Percentiles rank a stretch among this genome's conserved stretches.
Evolutionary conservation across 228 moss, liverwort and hornwort species (phyloP).

Genomic region (Sphagnum fallax): DNA sequence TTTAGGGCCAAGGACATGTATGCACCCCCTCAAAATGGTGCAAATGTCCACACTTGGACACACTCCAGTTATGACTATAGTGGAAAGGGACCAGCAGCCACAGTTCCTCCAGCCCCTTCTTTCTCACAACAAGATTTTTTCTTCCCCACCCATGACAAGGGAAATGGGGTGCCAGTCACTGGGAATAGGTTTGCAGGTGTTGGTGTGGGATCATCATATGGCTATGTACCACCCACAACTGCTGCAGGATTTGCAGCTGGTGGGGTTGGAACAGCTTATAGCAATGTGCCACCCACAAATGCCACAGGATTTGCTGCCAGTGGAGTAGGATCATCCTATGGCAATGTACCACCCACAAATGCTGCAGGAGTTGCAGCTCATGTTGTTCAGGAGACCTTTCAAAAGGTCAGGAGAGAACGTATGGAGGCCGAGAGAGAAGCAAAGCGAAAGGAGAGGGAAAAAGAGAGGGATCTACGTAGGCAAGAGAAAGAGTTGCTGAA

Average conservation of each 20-base stretch:
- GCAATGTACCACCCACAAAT: constrained; percentile 14
- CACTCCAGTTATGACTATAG: constrained; percentile 13
- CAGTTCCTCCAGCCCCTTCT: constrained; percentile 25
- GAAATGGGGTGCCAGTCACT: constrained; percentile 15
- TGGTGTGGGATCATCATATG: too few relatives aligned
- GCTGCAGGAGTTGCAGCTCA: constrained; percentile 46
- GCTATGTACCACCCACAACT: too few relatives aligned
- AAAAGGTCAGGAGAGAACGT: constrained; percentile 60
- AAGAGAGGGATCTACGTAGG: constrained; percentile 24
- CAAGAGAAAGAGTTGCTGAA: constrained; percentile 37
- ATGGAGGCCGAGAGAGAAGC: constrained; percentile 65
- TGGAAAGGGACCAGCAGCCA: constrained; percentile 14
- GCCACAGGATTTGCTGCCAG: too few relatives aligned
- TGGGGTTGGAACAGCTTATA: too few relatives aligned
- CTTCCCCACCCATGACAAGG: constrained; percentile 27
- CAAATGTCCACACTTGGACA: constrained; percentile 20
- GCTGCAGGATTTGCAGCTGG: too few relatives aligned
- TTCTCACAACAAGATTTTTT: constrained; percentile 20
- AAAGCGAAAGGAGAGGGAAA: constrained; percentile 62
- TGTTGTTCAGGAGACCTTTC: constrained; percentile 58
- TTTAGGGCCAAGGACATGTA: constrained; percentile 65
- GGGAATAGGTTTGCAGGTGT: constrained; percentile 7
- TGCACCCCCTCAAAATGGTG: constrained; percentile 24
- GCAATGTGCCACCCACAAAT: too few relatives aligned
- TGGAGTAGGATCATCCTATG: too few relatives aligned